These are phyloP conservation scores for Candolleomyces efflorescens DNA, from an alignment of 768 basidiomycete genomes.

Conservation along the genomic window DNA sequence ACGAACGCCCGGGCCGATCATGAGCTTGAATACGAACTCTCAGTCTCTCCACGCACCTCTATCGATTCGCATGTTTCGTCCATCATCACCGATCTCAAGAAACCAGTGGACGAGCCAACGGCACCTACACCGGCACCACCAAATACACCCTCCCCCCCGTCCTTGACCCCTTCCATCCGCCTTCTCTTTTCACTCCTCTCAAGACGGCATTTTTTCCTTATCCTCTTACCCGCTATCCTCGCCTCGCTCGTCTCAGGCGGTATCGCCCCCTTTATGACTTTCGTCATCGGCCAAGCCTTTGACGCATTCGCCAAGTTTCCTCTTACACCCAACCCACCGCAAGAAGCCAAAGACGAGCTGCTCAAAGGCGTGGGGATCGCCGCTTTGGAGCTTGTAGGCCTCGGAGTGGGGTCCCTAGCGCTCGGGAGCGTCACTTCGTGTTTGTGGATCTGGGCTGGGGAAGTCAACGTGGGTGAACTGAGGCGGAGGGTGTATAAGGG, in stretches of 20 bases:
- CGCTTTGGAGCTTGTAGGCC: slow-evolving; percentile 60
- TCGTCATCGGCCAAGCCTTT: slow-evolving; percentile 74
- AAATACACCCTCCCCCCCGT: slow-evolving; percentile 13
- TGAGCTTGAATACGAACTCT: slow-evolving; percentile 19
- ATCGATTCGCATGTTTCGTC: slow-evolving; percentile 13
- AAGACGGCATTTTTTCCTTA: slow-evolving; percentile 46
- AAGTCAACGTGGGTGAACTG: slow-evolving; percentile 67
- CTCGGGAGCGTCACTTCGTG: slow-evolving; percentile 72
- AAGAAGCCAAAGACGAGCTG: slow-evolving; percentile 44
- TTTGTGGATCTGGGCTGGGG: slow-evolving; percentile 88
- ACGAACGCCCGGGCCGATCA: slow-evolving; percentile 10
- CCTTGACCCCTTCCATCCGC: slow-evolving; percentile 43
- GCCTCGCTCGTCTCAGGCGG: slow-evolving; percentile 63
- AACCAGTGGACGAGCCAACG: slow-evolving; percentile 2
- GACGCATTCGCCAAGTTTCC: slow-evolving; percentile 56
- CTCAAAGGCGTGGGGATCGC: slow-evolving; percentile 54
- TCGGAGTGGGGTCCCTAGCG: slow-evolving; percentile 62
- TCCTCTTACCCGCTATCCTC: slow-evolving; percentile 61
- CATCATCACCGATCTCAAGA: slow-evolving; percentile 2
- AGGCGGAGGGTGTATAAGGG: slow-evolving; percentile 64
- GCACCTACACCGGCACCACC: slow-evolving; percentile 8
- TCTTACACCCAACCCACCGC: slow-evolving; percentile 25
- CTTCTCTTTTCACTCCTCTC: slow-evolving; percentile 67
- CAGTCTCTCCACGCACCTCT: slow-evolving; percentile 20
- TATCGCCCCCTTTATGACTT: slow-evolving; percentile 84